Base-by-base conservation (phyloP, 1,139 yeast species). In the Suhomyces bolitotheri region DNA sequence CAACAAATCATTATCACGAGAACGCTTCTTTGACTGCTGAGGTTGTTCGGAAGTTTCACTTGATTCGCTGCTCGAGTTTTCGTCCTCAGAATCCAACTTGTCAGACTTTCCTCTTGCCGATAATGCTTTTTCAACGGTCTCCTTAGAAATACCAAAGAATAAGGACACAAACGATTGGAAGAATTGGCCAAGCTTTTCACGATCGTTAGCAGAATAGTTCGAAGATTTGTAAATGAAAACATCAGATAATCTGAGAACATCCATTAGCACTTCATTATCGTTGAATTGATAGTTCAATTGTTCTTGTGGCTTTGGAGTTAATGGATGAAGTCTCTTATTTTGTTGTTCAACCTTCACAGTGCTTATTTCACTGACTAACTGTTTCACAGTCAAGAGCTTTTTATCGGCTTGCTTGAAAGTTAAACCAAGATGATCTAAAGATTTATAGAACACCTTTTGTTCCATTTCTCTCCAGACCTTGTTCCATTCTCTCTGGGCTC, bases 381-480 rank as follows among this genome's bases (percentile, higher is more conserved):
- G 96, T 51, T 92, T 88, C 6, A 95, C 84, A 1, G 97, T 89
- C 47, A 94, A 66, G 39, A 88, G 68, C 60, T 92, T 92, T 60
- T 94, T 92, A 60, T 92, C 99, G 9, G 96, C 88, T 60, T 92
- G 97, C 60, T 92, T 92, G 66, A 92, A 94, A 0, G 97, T 89
- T 49, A 92, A 73, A 2, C 99, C 99, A 46, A 90, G 71, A 58
- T 94, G 98, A 58, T 92, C 99, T 50, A 92, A 71, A 3, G 96
- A 86, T 62, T 92, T 94, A 69, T 80, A 87, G 59, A 85, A 90
- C 0, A 89, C 96, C 54, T 89, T 90, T 56, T 89, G 96, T 58
- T 94, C 98, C 66, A 95, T 81, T 62, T 92, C 98, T 54, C 98
- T 80, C 99, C 99, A 92, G 17, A 90, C 96, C 58, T 92, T 92